These are phyloP conservation scores for Arabidopsis hybrid DNA, from an alignment of 441 rosid species.

Conservation along the genomic window DNA sequence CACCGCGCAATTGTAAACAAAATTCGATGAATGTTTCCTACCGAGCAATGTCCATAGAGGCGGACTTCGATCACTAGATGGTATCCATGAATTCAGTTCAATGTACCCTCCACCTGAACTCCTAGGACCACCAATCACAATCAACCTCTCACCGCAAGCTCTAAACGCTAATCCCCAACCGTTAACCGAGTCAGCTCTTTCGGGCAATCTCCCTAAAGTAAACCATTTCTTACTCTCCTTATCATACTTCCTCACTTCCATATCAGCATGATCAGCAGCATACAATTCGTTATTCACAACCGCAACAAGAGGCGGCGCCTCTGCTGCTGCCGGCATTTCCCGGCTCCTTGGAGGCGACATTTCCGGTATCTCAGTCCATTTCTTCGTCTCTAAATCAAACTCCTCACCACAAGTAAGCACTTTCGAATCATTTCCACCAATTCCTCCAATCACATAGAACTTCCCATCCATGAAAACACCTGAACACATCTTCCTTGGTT, in stretches of 20 bases:
- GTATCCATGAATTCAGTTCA: constrained; percentile 64
- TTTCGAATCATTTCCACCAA: constrained; percentile 56
- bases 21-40: constrained; percentile 57
- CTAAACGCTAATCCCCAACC: constrained; percentile 74
- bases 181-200: constrained; percentile 56
- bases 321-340: constrained; percentile 48
- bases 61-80: constrained; percentile 46
- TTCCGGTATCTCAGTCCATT: constrained; percentile 73
- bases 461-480: constrained; percentile 90
- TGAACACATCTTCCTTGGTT: constrained; percentile 78
- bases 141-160: constrained; percentile 58
- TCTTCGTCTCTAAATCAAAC: constrained; percentile 67
- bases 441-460: constrained; percentile 86
- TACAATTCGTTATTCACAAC: constrained; percentile 61
- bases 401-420: constrained; percentile 83
- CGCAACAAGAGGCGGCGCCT: constrained; percentile 71
- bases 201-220: constrained; percentile 63
- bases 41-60: constrained; percentile 56
- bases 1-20: constrained; percentile 65
- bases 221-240: constrained; percentile 55
- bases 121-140: constrained; percentile 65
- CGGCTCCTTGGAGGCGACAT: constrained; percentile 77
- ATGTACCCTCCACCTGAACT: constrained; percentile 60
- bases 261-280: constrained; percentile 55
- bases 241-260: constrained; percentile 62